These are phyloP conservation scores for Yarrowia divulgata DNA, from an alignment of 805 yeast genomes.

Conservation along the genomic window DNA sequence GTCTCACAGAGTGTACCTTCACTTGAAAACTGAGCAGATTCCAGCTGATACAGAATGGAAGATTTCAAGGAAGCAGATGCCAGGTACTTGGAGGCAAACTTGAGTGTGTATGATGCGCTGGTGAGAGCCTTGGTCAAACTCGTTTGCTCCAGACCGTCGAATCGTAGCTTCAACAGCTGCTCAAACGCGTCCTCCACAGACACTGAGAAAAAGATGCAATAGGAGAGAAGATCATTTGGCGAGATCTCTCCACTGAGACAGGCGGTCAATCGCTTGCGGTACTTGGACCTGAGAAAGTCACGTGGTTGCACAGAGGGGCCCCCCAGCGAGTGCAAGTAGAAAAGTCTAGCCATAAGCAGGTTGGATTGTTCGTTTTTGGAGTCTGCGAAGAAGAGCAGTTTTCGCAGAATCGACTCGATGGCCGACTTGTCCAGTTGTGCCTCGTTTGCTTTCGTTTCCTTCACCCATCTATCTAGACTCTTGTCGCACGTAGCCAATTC, in stretches of 20 bases:
- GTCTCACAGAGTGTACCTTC: conserved; percentile 19
- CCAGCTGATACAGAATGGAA: conserved; percentile 29
- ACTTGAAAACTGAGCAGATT: conserved; percentile 26
- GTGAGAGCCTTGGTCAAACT: conserved; percentile 5
- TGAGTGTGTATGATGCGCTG: conserved; percentile 12
- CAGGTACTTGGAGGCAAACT: conserved; percentile 18
- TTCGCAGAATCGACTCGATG: conserved; percentile 21
- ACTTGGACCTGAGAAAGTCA: conserved; percentile 22
- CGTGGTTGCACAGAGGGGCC: background rate
- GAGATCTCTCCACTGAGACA: conserved; percentile 16
- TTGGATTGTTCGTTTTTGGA: conserved; percentile 13
- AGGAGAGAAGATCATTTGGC: conserved; percentile 14
- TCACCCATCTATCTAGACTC: conserved; percentile 4
- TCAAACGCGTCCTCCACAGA: conserved; percentile 13
- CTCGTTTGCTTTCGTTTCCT: conserved; percentile 10
- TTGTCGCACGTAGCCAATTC: conserved; percentile 17
- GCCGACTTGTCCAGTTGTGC: conserved; percentile 8
- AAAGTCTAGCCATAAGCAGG: conserved; percentile 21
- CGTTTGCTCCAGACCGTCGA: conserved; percentile 1
- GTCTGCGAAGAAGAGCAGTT: conserved; percentile 24
- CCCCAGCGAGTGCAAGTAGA: conserved; percentile 9
- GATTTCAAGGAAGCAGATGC: conserved; percentile 10
- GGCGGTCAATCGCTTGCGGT: background rate
- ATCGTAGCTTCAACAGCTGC: conserved; percentile 17
- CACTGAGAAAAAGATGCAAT: conserved; percentile 16